Conservation (phyloP, 805 yeast species). For the Debaryomyces hansenii region DNA sequence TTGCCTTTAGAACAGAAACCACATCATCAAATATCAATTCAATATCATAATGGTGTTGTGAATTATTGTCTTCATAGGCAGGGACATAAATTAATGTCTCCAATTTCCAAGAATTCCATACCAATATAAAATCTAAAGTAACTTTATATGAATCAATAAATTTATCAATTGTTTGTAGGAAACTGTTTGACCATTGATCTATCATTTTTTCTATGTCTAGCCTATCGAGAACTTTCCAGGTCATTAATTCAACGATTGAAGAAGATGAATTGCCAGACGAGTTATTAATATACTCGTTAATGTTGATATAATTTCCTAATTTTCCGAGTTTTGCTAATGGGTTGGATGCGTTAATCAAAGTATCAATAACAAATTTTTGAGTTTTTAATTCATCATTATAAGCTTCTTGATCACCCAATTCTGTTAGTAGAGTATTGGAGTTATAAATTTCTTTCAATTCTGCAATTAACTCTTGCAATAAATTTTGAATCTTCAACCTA, state of each 20-base stretch:
- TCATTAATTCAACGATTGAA: slow-evolving; percentile 9
- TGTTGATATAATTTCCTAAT: slow-evolving; percentile 24
- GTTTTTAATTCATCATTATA: slow-evolving; percentile 9
- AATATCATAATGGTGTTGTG: slow-evolving; percentile 23
- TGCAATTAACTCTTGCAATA: slow-evolving; percentile 22
- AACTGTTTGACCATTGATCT: slow-evolving; percentile 20
- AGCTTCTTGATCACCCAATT: slow-evolving; percentile 9
- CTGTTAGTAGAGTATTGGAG: slow-evolving; percentile 6
- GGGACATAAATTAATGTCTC: slow-evolving; percentile 29
- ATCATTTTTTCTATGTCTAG: slow-evolving; percentile 19
- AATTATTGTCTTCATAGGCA: slow-evolving; percentile 14
- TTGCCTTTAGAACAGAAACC: slow-evolving; percentile 13
- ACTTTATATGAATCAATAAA: slow-evolving; percentile 15
- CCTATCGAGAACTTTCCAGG: slow-evolving; percentile 18
- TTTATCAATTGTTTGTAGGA: slow-evolving; percentile 11
- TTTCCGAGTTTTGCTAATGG: slow-evolving; percentile 24
- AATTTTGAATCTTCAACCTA: slow-evolving; percentile 22
- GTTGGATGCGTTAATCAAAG: slow-evolving; percentile 11
- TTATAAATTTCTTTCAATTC: slow-evolving; percentile 15
- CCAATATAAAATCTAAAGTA: slow-evolving; percentile 25
- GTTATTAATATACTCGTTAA: slow-evolving; percentile 18
- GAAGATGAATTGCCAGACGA: not conserved
- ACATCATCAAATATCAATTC: slow-evolving; percentile 20
- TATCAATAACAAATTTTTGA: slow-evolving; percentile 16
- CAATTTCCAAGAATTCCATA: slow-evolving; percentile 33